Evolutionary conservation across 805 yeast species (phyloP).

Genomic region (Candida sakaeoensis): DNA sequence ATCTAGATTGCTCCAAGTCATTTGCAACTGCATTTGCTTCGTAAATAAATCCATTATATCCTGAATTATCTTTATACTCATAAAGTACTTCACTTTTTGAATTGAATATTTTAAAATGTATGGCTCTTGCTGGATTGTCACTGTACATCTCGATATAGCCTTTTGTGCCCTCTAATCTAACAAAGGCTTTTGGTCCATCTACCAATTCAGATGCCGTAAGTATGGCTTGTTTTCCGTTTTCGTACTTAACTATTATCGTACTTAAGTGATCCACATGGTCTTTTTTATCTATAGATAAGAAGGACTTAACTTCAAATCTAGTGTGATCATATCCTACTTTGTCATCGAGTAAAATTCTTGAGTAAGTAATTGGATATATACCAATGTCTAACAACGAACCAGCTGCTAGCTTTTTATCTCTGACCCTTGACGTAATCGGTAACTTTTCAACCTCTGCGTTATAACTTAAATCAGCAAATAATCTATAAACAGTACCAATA

Average conservation of each 20-base stretch:
- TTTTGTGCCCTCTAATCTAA: slow-evolving; percentile 32
- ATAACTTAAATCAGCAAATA: slow-evolving; percentile 41
- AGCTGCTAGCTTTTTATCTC: slow-evolving; percentile 48
- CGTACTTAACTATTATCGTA: slow-evolving; percentile 33
- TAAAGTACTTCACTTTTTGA: slow-evolving; percentile 20
- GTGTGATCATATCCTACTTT: slow-evolving; percentile 26
- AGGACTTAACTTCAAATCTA: slow-evolving; percentile 25
- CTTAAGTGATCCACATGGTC: slow-evolving; percentile 43
- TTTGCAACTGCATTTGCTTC: slow-evolving; percentile 55
- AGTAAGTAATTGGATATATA: slow-evolving; percentile 47
- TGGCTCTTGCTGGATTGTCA: slow-evolving; percentile 31
- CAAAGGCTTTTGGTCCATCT: slow-evolving; percentile 25
- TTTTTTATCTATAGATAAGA: slow-evolving; percentile 28
- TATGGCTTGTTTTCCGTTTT: slow-evolving; percentile 40
- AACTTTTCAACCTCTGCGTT: slow-evolving; percentile 29
- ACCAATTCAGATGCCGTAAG: slow-evolving; percentile 27
- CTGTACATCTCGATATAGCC: slow-evolving; percentile 29
- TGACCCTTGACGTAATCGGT: slow-evolving; percentile 32
- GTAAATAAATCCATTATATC: slow-evolving; percentile 48
- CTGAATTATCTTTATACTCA: slow-evolving; percentile 31
- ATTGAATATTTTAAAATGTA: slow-evolving; percentile 28
- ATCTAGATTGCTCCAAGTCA: slow-evolving; percentile 37
- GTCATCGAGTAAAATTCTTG: slow-evolving; percentile 36
- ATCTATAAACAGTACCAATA: slow-evolving; percentile 45
- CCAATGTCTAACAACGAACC: slow-evolving; percentile 58